A percentile compares a stretch with the other conserved stretches of the same genome.
Conservation (phyloP, 192 early-diverging fungal species). For the Rhizophlyctis rosea region DNA sequence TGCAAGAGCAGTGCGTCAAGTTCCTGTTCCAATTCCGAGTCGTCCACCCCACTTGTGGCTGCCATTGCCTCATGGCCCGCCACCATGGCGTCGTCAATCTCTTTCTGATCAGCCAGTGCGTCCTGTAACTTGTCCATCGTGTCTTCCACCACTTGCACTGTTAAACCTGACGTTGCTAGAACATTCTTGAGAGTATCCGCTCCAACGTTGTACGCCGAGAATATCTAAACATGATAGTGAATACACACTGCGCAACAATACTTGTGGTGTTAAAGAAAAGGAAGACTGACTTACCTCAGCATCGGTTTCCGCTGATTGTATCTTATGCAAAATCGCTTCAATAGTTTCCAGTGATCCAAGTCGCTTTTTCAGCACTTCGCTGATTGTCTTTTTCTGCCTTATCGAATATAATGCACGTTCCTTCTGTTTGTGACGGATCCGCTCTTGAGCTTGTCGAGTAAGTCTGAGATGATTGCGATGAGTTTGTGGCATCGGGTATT, state of each 20-base stretch:
- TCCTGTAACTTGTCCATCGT: conserved; percentile 63
- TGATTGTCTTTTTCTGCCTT: conserved; percentile 50
- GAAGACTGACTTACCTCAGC: conserved; percentile 42
- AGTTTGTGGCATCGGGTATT: neutral
- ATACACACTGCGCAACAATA: neutral
- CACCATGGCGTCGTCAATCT: conserved; percentile 58
- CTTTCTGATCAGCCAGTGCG: conserved; percentile 55
- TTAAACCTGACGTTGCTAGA: conserved; percentile 42
- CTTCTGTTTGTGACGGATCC: conserved; percentile 44
- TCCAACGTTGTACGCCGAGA: conserved; percentile 59
- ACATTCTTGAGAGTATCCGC: conserved; percentile 51
- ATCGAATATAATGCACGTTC: conserved; percentile 54
- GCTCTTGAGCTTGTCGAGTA: conserved; percentile 35
- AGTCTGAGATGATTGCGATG: conserved; percentile 25
- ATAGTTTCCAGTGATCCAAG: conserved; percentile 56
- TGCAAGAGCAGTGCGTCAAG: conserved; percentile 20
- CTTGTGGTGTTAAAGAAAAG: too few species aligned
- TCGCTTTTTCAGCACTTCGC: conserved; percentile 53
- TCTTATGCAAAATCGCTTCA: conserved; percentile 58
- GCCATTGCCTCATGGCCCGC: conserved; percentile 28
- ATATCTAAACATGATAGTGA: conserved; percentile 42
- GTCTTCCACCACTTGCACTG: conserved; percentile 47
- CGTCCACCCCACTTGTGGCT: conserved; percentile 14
- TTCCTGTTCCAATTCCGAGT: conserved; percentile 33
- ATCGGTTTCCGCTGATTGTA: conserved; percentile 62